Evolutionary conservation across 2,329 filamentous ascomycete species (phyloP), one percentile per base, ranked within the genome.

Genomic region (Parastagonospora avenae): DNA sequence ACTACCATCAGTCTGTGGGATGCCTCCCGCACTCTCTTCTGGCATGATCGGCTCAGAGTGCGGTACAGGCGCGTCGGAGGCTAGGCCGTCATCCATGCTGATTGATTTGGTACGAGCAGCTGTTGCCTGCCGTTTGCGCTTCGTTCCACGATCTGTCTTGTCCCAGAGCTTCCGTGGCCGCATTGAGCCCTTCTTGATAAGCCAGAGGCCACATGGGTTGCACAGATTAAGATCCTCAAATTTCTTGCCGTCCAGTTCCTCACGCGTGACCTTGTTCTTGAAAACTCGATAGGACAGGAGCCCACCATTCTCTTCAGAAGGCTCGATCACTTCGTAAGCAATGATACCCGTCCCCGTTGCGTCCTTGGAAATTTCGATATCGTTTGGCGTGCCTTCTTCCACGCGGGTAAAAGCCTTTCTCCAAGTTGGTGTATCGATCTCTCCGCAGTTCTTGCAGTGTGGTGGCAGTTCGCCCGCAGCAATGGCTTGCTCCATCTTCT

Each of bases 371-470:
- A 88, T 85, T 51, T 91, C 85, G 40, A 90, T 81, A 52, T 87
- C 84, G 2, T 83, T 81, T 0, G 91, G 91, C 29, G 82, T 81
- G 1, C 91, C 92, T 12, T 84, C 78, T 39, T 87, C 81, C 7
- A 90, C 81, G 65, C 91, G 91, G n/a, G 86, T 86, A 82, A 89
- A 97, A 10, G 94, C 91, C 67, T 93, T 94, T 53, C 94, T 87
- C 94, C 94, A 99, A 0, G 93, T 97, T 0, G 93, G 91, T 0
- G 94, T 99, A 64, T 97, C 90, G 50, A 99, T 96, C 6, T 92
- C 90, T 5, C 94, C 94, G 64, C 94, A 99, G 64, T 97, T 96
- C 57, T 85, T 85, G 72, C 94, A 99, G 67, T 88, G 97, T 1
- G 89, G 88, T 0, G 94, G 94, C 80, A 92, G 88, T 59, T 92